Conservation (phyloP, 176 grass and related monocot genomes). For the Carex cristatella region DNA sequence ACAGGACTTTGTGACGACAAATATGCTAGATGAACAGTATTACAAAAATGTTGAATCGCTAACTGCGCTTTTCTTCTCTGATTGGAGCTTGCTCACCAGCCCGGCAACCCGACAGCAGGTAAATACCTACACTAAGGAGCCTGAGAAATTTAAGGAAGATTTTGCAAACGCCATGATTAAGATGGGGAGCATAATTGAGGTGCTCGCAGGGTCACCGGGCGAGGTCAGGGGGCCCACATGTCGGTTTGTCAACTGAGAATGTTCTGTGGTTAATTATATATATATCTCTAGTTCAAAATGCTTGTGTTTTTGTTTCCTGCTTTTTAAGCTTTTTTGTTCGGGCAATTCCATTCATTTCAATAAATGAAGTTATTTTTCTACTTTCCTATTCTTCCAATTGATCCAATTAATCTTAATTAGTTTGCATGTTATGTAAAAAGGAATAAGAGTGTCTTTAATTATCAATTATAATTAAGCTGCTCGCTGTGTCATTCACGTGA, state of each 20-base stretch:
- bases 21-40: conserved; percentile 30
- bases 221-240: conserved; percentile 23
- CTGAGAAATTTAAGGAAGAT: conserved; percentile 20
- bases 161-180: conserved; percentile 39
- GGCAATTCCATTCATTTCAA: not conserved
- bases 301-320: not conserved
- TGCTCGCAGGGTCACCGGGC: not conserved
- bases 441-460: not conserved
- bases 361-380: not conserved
- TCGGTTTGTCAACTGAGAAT: not conserved
- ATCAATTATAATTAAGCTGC: not conserved
- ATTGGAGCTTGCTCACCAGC: conserved; percentile 23
- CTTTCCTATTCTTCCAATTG: not conserved
- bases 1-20: conserved; percentile 20
- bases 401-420: not conserved
- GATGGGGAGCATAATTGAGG: conserved; percentile 23
- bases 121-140: not conserved
- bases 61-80: conserved; percentile 35
- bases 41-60: conserved; percentile 35
- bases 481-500: not conserved
- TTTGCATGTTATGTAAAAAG: not conserved
- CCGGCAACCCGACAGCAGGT: not conserved
- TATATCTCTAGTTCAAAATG: too few relatives aligned
- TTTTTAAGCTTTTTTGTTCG: not conserved
- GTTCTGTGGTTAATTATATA: not conserved